A percentile compares a stretch with the other conserved stretches of the same genome.
These are phyloP conservation scores for Danielozyma ontarioensis DNA, from an alignment of 805 yeast genomes.

Conservation along the genomic window DNA sequence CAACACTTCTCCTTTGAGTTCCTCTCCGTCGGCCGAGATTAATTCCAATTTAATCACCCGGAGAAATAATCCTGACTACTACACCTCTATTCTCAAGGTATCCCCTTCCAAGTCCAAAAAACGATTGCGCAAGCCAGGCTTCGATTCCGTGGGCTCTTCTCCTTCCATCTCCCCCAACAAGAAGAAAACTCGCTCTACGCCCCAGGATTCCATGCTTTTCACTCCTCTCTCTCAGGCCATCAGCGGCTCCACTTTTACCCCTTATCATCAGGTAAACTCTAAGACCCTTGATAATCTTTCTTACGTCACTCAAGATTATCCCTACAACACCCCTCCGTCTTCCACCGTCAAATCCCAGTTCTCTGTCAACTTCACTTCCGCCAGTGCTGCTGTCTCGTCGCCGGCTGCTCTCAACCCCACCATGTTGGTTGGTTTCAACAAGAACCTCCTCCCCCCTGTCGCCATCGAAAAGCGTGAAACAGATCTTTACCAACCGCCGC, in stretches of 20 bases:
- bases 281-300: constrained; percentile 31
- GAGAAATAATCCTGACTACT: constrained; percentile 39
- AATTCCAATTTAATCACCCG: constrained; percentile 33
- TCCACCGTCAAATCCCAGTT: constrained; percentile 9
- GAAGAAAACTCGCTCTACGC: constrained; percentile 2
- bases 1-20: constrained; percentile 31
- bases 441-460: background rate
- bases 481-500: too few relatives aligned
- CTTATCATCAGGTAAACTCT: constrained; percentile 21
- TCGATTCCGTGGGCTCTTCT: constrained; percentile 1
- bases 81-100: constrained; percentile 41
- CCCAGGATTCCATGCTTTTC: constrained; percentile 1
- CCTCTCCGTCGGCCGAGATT: constrained; percentile 35
- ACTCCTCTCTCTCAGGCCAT: constrained; percentile 16
- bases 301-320: constrained; percentile 17
- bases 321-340: constrained; percentile 17
- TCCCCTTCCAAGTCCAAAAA: constrained; percentile 17
- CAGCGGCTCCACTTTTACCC: constrained; percentile 10
- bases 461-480: background rate
- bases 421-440: background rate
- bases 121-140: too few relatives aligned
- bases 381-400: too few relatives aligned
- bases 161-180: constrained; percentile 2
- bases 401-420: background rate
- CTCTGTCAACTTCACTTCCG: constrained; percentile 1